Evolutionary conservation across 495 filamentous ascomycete genomes (phyloP).

Genomic region (Aspergillus coremiiformis): DNA sequence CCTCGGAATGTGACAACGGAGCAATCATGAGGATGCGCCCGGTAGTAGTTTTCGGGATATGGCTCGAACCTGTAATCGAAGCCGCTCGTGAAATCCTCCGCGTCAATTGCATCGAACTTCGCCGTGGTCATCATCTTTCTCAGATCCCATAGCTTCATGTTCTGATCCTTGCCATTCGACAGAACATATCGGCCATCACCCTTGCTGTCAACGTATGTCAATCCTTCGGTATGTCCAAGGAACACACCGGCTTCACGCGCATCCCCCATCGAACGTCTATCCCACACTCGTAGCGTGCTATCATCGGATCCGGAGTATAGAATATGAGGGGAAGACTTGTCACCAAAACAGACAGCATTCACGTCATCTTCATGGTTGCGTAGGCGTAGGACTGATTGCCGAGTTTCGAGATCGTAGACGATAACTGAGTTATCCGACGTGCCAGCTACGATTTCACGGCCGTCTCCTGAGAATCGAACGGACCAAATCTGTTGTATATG

Average conservation of each 20-base stretch:
- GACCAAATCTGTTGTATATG: constrained; percentile 65
- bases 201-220: constrained; percentile 95
- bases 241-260: constrained; percentile 85
- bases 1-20: constrained; percentile 90
- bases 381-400: constrained; percentile 64
- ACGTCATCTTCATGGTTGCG: constrained; percentile 80
- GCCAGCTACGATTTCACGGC: constrained; percentile 83
- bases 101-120: constrained; percentile 49
- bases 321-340: constrained; percentile 83
- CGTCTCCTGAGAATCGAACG: constrained; percentile 87
- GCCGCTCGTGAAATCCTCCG: constrained; percentile 50
- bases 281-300: constrained; percentile 76
- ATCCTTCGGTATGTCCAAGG: constrained; percentile 84
- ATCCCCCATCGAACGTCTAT: constrained; percentile 83
- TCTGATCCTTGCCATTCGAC: constrained; percentile 92
- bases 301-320: constrained; percentile 91
- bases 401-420: constrained; percentile 88
- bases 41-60: constrained; percentile 61
- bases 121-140: constrained; percentile 70
- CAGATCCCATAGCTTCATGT: constrained; percentile 96
- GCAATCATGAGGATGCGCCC: constrained; percentile 77
- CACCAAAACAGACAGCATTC: constrained; percentile 94
- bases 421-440: constrained; percentile 71
- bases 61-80: constrained; percentile 83
- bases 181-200: constrained; percentile 92